These are phyloP conservation scores for Hericium rajendrae DNA, from an alignment of 768 basidiomycete genomes.

Conservation along the genomic window DNA sequence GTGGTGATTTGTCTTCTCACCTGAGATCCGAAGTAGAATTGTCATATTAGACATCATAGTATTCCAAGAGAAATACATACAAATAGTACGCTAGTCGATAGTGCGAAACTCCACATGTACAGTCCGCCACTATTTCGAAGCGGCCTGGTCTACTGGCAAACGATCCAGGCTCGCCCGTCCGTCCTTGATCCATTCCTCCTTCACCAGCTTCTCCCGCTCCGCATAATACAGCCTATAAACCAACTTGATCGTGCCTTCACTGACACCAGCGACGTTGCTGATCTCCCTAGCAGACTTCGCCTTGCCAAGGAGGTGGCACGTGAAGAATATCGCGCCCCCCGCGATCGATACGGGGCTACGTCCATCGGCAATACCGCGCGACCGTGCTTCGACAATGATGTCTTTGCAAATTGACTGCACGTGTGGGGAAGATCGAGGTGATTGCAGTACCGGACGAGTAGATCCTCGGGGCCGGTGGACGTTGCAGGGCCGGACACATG, in stretches of 20 bases:
- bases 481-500: conserved; percentile 26
- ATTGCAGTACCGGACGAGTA: conserved; percentile 90
- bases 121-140: background rate
- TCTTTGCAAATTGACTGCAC: conserved; percentile 79
- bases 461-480: conserved; percentile 69
- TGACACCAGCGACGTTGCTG: conserved; percentile 83
- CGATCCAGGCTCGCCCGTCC: conserved; percentile 51
- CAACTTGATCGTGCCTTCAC: conserved; percentile 90
- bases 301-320: conserved; percentile 71
- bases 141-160: conserved; percentile 23
- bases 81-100: no score
- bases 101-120: background rate
- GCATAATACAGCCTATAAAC: conserved; percentile 74
- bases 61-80: no score
- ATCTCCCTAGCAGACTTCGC: conserved; percentile 76
- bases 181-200: conserved; percentile 77
- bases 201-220: conserved; percentile 70
- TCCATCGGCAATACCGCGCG: conserved; percentile 86
- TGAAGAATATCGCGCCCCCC: conserved; percentile 93
- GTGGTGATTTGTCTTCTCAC: no score
- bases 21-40: no score
- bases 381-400: conserved; percentile 70
- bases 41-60: no score
- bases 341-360: conserved; percentile 96
- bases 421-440: conserved; percentile 79